A percentile compares a stretch with the other conserved stretches of the same genome.
These are phyloP conservation scores for Aspergillus kassunensis DNA, from an alignment of 495 filamentous ascomycete species.

Conservation along the genomic window DNA sequence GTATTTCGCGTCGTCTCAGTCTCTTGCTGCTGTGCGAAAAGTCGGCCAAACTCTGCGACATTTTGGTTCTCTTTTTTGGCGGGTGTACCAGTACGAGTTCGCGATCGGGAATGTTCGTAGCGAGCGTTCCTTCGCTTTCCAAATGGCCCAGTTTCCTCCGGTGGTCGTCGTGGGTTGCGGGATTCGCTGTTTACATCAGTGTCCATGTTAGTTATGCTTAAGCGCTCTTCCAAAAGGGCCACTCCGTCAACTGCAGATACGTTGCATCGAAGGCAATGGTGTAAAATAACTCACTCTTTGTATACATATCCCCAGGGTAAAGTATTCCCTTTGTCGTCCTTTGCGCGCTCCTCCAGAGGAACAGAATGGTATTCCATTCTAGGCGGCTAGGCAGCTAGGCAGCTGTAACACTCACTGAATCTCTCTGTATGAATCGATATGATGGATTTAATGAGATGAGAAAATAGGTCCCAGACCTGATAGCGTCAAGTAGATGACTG, in stretches of 20 bases:
- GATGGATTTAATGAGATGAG: not conserved
- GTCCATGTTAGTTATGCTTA: not conserved
- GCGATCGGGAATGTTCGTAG: constrained; percentile 47
- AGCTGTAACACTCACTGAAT: not conserved
- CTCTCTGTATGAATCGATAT: not conserved
- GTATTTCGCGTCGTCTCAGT: constrained; percentile 33
- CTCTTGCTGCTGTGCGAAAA: constrained; percentile 44
- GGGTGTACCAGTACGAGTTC: constrained; percentile 57
- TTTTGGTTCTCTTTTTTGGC: constrained; percentile 57
- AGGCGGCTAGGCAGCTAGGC: not conserved
- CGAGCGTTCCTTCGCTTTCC: constrained; percentile 51
- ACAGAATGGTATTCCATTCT: constrained; percentile 64
- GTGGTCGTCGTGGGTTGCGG: constrained; percentile 46
- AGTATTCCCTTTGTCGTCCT: constrained; percentile 54
- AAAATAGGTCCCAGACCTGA: not conserved
- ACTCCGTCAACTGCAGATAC: not conserved
- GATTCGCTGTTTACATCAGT: constrained; percentile 31
- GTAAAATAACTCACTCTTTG: constrained; percentile 47
- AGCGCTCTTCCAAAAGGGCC: too few relatives aligned
- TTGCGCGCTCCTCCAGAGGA: constrained; percentile 59
- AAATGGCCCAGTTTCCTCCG: constrained; percentile 62
- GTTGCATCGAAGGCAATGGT: not conserved
- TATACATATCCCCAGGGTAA: constrained; percentile 61
- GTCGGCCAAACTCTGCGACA: constrained; percentile 47
- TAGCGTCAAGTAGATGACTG: not conserved